Evolutionary conservation across 352 stramenopile genomes (phyloP).

Genomic region (Pythium sp.): DNA sequence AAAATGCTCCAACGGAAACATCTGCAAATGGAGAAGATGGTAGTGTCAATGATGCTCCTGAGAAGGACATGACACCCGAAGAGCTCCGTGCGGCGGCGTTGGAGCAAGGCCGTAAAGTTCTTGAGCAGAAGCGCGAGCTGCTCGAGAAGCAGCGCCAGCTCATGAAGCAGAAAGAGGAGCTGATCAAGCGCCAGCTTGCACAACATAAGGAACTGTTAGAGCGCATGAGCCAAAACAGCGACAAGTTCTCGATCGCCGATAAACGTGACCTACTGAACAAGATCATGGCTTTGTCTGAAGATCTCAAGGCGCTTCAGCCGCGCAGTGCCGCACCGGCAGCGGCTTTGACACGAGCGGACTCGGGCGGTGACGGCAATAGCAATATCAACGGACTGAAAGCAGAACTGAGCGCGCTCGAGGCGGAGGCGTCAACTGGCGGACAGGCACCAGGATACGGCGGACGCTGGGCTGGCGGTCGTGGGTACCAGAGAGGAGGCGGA

Average conservation of each 20-base stretch:
- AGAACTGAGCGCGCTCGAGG: slow-evolving; percentile 65
- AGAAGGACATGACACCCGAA: slow-evolving; percentile 70
- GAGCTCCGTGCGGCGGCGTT: slow-evolving; percentile 67
- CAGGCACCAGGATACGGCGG: slow-evolving; percentile 13
- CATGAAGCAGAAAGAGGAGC: slow-evolving; percentile 80
- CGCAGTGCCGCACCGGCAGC: slow-evolving; percentile 4
- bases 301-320: slow-evolving; percentile 62
- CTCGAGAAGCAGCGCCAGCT: slow-evolving; percentile 81
- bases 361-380: slow-evolving; percentile 19
- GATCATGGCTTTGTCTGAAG: slow-evolving; percentile 69
- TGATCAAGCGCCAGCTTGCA: slow-evolving; percentile 77
- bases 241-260: slow-evolving; percentile 62
- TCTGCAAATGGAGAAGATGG: slow-evolving; percentile 21
- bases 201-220: slow-evolving; percentile 83
- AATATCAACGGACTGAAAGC: slow-evolving; percentile 56
- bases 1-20: not conserved
- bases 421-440: slow-evolving; percentile 35
- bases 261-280: slow-evolving; percentile 83
- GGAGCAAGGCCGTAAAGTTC: slow-evolving; percentile 75
- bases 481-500: slow-evolving; percentile 44
- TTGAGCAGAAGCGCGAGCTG: slow-evolving; percentile 86
- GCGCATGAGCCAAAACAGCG: slow-evolving; percentile 76
- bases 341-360: not conserved
- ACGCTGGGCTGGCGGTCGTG: slow-evolving; percentile 38
- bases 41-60: slow-evolving; percentile 20